A percentile compares a stretch with the other conserved stretches of the same genome.
These are phyloP conservation scores for Phytophthora palmivora DNA, from an alignment of 352 stramenopile genomes.

Conservation along the genomic window DNA sequence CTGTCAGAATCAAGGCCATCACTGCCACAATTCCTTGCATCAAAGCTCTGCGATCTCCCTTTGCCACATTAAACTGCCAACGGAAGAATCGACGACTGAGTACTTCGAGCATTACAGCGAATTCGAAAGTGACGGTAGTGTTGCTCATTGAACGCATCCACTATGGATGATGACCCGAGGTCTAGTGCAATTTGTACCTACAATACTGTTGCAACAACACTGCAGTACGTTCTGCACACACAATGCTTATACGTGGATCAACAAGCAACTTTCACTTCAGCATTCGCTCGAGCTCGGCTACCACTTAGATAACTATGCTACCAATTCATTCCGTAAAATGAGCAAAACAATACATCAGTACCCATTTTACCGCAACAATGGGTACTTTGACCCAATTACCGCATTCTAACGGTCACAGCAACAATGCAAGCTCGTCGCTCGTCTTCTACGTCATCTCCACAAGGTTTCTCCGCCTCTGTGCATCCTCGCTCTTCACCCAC, in stretches of 20 bases:
- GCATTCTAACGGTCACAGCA: neutral
- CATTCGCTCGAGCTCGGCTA: too few relatives aligned
- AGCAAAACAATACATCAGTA: too few relatives aligned
- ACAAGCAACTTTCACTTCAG: too few relatives aligned
- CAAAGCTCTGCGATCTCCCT: neutral
- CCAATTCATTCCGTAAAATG: too few relatives aligned
- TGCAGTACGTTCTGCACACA: too few relatives aligned
- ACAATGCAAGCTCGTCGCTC: slow-evolving; percentile 11
- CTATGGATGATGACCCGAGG: neutral
- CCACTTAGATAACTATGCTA: too few relatives aligned
- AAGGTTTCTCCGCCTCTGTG: slow-evolving; percentile 1
- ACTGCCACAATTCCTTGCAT: neutral
- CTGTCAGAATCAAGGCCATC: slow-evolving; percentile 8
- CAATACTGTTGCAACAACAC: too few relatives aligned
- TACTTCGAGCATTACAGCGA: slow-evolving; percentile 4
- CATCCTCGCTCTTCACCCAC: slow-evolving; percentile 1
- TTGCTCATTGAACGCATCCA: too few relatives aligned
- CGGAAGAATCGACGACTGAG: neutral
- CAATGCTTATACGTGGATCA: too few relatives aligned
- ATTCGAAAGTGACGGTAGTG: neutral
- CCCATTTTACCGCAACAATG: too few relatives aligned
- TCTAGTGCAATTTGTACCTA: slow-evolving; percentile 5
- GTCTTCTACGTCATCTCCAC: slow-evolving; percentile 2
- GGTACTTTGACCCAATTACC: neutral
- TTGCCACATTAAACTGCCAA: slow-evolving; percentile 6